phyloP scores from a whole-genome alignment of 306 rosid genomes.

The Vigna reflexopilosa region DNA sequence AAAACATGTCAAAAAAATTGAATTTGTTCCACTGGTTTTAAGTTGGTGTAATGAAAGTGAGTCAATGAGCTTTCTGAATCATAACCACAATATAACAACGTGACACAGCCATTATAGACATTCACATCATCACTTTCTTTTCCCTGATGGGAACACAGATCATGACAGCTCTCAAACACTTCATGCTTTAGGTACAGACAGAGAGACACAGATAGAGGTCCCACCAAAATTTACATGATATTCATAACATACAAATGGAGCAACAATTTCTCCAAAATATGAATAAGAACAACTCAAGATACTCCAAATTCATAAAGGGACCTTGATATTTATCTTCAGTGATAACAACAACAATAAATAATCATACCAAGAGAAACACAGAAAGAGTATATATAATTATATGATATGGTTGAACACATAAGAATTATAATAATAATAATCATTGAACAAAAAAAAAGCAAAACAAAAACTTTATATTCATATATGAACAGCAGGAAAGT shows the following conservation, averaged over 20 bases:
- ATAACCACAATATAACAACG: not conserved
- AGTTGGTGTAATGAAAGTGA: not conserved
- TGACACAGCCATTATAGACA: constrained; percentile 5
- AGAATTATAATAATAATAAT: not conserved
- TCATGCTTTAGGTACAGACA: constrained; percentile 37
- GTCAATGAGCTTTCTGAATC: too few species aligned
- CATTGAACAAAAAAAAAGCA: constrained; percentile 3
- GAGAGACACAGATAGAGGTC: constrained; percentile 42
- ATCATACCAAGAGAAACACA: constrained; percentile 26
- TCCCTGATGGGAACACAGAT: constrained; percentile 42
- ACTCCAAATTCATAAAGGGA: constrained; percentile 26
- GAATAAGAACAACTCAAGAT: constrained; percentile 30
- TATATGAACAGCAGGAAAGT: constrained; percentile 42
- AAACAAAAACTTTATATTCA: constrained; percentile 32
- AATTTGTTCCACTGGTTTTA: too few species aligned
- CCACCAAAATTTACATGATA: constrained; percentile 41
- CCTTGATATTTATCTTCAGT: constrained; percentile 38
- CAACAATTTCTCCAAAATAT: not conserved
- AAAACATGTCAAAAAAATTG: too few species aligned
- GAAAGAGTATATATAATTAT: constrained; percentile 22
- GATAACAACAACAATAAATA: constrained; percentile 29
- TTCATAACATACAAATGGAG: not conserved
- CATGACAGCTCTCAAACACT: constrained; percentile 43
- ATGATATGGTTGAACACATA: constrained; percentile 39
- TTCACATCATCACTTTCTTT: constrained; percentile 28